phyloP scores from a whole-genome alignment of 805 yeast species.

The Cyberlindnera maclurae region DNA sequence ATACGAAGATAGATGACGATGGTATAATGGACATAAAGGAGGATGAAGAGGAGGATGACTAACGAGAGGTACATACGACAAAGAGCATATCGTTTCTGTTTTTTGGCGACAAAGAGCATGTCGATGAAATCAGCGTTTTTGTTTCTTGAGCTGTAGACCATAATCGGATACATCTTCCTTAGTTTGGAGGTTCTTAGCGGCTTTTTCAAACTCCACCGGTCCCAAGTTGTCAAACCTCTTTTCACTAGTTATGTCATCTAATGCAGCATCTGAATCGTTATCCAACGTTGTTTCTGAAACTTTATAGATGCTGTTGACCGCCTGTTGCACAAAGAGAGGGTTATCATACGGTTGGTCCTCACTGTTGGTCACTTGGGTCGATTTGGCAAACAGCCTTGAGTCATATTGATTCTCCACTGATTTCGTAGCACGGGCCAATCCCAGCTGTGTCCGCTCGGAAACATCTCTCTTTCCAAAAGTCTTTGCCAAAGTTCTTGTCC shows the following conservation, averaged over 20 bases:
- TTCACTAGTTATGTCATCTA: conserved; percentile 12
- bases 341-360: conserved; percentile 51
- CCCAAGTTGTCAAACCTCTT: conserved; percentile 24
- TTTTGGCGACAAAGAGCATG: too few relatives aligned
- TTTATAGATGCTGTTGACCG: conserved; percentile 42
- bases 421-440: conserved; percentile 35
- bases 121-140: too few relatives aligned
- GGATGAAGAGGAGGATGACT: conserved; percentile 13
- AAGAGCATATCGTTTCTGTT: too few relatives aligned
- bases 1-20: conserved; percentile 13
- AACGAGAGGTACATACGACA: neutral
- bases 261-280: conserved; percentile 15
- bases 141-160: conserved; percentile 19
- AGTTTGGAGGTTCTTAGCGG: conserved; percentile 11
- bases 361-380: conserved; percentile 31
- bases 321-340: conserved; percentile 52
- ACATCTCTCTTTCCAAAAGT: conserved; percentile 43
- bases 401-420: conserved; percentile 44
- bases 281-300: conserved; percentile 22
- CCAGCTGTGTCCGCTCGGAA: conserved; percentile 48
- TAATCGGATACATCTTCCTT: conserved; percentile 15
- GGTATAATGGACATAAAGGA: conserved; percentile 14
- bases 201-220: conserved; percentile 42
- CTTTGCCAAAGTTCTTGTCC: conserved; percentile 35
- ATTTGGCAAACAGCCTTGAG: conserved; percentile 46